A percentile compares a stretch with the other conserved stretches of the same genome.
Evolutionary conservation across 257 asterid genomes (phyloP).

Genomic region (Paraleonurus japonicus): DNA sequence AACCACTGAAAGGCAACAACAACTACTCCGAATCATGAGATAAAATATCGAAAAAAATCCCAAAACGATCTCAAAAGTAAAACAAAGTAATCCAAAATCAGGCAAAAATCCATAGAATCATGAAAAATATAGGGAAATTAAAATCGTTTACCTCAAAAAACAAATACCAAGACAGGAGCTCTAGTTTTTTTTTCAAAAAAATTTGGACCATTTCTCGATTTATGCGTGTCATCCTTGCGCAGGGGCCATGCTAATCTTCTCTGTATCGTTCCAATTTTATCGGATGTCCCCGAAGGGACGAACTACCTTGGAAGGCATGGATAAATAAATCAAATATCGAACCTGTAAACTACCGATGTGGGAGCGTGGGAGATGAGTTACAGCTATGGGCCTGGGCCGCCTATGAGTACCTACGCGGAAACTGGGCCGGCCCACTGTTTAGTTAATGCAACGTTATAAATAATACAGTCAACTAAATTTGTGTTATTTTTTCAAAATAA

Average conservation of each 20-base stretch:
- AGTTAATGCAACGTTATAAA: neutral
- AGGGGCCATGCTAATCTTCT: conserved; percentile 92
- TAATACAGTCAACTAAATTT: neutral
- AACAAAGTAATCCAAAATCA: neutral
- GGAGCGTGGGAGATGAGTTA: neutral
- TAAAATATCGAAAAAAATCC: neutral
- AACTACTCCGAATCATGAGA: neutral
- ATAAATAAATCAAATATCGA: rapidly evolving
- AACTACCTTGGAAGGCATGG: rapidly evolving
- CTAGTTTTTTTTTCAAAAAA: conserved; percentile 21
- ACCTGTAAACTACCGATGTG: neutral
- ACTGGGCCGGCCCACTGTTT: neutral
- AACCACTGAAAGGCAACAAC: neutral
- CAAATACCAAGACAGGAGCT: neutral
- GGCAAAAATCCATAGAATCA: neutral
- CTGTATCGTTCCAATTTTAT: conserved; percentile 71
- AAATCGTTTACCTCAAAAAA: neutral
- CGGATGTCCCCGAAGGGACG: conserved; percentile 38
- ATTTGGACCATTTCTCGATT: conserved; percentile 66
- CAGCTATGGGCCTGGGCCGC: neutral
- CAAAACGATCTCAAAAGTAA: neutral
- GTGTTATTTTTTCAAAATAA: too few species aligned
- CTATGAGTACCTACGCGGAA: neutral
- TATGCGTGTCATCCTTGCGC: conserved; percentile 77
- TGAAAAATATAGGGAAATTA: neutral